Percentiles rank a stretch among this genome's conserved stretches.
Evolutionary conservation across 2,329 filamentous ascomycete genomes (phyloP).

Genomic region (Raffaelea albimanens): DNA sequence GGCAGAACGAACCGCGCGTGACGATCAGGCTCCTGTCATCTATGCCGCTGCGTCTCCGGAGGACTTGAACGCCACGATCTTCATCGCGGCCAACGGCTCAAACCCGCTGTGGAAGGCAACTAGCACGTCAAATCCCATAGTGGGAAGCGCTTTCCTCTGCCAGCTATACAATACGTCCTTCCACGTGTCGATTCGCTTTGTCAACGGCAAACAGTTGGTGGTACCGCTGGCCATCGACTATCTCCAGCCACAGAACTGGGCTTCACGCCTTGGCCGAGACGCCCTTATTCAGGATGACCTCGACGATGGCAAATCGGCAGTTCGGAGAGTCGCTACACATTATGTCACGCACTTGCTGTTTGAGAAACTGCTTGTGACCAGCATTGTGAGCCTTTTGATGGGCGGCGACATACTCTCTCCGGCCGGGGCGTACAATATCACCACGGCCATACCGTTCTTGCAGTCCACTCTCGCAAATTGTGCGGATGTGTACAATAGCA

Average conservation of each 20-base stretch:
- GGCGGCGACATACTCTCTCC: neutral
- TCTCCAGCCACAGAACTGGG: constrained; percentile 5
- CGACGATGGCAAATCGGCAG: neutral
- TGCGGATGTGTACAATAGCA: constrained; percentile 6
- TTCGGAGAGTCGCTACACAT: neutral
- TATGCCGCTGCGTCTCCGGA: constrained; percentile 3
- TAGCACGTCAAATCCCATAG: too few relatives aligned
- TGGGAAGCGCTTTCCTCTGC: constrained; percentile 10
- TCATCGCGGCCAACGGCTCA: constrained; percentile 1
- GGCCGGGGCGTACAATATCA: too few relatives aligned
- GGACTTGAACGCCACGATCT: constrained; percentile 7
- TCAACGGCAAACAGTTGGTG: constrained; percentile 5
- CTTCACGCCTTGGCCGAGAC: neutral
- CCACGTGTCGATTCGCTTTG: constrained; percentile 3
- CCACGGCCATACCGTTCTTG: constrained; percentile 2
- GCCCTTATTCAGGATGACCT: neutral
- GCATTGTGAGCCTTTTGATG: neutral
- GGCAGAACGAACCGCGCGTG: too few relatives aligned
- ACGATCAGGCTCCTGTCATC: neutral
- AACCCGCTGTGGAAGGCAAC: constrained; percentile 3
- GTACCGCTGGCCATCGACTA: neutral
- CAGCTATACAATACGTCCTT: constrained; percentile 11
- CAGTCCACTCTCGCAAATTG: constrained; percentile 7
- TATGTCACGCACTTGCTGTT: constrained; percentile 6
- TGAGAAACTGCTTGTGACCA: constrained; percentile 2